A percentile compares a stretch with the other conserved stretches of the same genome.
Evolutionary conservation across 352 stramenopile species (phyloP).

Genomic region (Globisporangium orthogonon): DNA sequence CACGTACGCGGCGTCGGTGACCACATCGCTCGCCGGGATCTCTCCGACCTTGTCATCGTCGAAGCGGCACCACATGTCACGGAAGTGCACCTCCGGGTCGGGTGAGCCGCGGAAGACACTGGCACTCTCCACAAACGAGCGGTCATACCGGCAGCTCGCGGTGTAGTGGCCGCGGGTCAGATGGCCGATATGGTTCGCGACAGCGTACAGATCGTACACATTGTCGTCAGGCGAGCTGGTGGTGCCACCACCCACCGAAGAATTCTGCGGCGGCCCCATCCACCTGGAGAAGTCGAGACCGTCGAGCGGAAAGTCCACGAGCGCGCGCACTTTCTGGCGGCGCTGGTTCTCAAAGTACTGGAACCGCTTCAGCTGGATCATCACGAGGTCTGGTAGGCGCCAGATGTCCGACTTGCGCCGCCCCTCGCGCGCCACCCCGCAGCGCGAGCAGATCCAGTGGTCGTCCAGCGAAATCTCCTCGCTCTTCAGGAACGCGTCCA

Average conservation of each 20-base stretch:
- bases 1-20: slow-evolving; percentile 86
- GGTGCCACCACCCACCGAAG: not conserved
- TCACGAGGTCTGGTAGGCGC: slow-evolving; percentile 73
- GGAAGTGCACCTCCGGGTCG: slow-evolving; percentile 34
- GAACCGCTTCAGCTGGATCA: slow-evolving; percentile 88
- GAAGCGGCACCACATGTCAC: slow-evolving; percentile 75
- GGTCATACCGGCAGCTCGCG: slow-evolving; percentile 71
- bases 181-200: slow-evolving; percentile 96
- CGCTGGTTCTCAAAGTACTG: slow-evolving; percentile 83
- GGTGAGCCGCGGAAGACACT: slow-evolving; percentile 31
- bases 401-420: slow-evolving; percentile 58
- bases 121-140: slow-evolving; percentile 53
- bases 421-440: slow-evolving; percentile 51
- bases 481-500: slow-evolving; percentile 63
- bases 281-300: slow-evolving; percentile 75
- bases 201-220: slow-evolving; percentile 95
- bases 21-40: slow-evolving; percentile 59
- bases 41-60: slow-evolving; percentile 81
- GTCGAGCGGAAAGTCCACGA: slow-evolving; percentile 79
- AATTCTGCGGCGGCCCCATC: slow-evolving; percentile 26
- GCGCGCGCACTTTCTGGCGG: slow-evolving; percentile 72
- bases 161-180: slow-evolving; percentile 95
- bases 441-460: slow-evolving; percentile 68
- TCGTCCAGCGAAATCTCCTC: slow-evolving; percentile 71
- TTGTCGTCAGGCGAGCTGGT: not conserved